Percentiles rank a stretch among this genome's conserved stretches.
phyloP scores from a whole-genome alignment of 2,329 filamentous ascomycete genomes.

The Epichloe bromicola region DNA sequence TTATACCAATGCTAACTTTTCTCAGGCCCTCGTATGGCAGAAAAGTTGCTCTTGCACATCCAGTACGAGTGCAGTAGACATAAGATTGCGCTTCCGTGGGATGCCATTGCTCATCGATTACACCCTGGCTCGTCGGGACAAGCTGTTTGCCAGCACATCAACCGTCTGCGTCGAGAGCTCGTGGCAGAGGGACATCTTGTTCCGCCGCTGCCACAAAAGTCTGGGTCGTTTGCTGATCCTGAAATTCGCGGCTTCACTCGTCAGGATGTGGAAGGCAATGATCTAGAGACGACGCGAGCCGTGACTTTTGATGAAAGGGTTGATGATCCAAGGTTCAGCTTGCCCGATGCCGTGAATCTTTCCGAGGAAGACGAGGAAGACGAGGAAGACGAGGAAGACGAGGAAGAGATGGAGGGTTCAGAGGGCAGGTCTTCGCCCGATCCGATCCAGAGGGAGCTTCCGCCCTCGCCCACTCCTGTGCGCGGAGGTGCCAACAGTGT shows the following conservation, averaged over 20 bases:
- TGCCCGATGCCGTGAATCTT: conserved; percentile 10
- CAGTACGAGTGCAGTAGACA: conserved; percentile 25
- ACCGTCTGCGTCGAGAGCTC: conserved; percentile 21
- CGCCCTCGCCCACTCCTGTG: conserved; percentile 7
- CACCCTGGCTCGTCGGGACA: conserved; percentile 27
- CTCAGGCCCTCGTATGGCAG: conserved; percentile 32
- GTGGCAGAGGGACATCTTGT: conserved; percentile 28
- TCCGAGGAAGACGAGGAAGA: conserved; percentile 3
- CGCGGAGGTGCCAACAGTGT: background rate
- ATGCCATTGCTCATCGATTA: conserved; percentile 26
- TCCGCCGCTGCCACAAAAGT: conserved; percentile 21
- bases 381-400: conserved; percentile 4
- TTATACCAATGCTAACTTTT: background rate
- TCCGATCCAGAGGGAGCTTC: background rate
- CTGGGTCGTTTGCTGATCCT: conserved; percentile 10
- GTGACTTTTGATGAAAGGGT: conserved; percentile 21
- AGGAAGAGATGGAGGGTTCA: background rate
- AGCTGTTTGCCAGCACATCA: conserved; percentile 25
- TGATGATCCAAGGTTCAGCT: conserved; percentile 19
- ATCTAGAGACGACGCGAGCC: conserved; percentile 14
- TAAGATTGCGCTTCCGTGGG: conserved; percentile 25
- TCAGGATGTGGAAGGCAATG: conserved; percentile 11
- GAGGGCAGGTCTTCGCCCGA: conserved; percentile 3
- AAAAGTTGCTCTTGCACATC: conserved; percentile 29
- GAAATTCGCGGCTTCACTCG: conserved; percentile 23